Percentiles rank a stretch among this genome's conserved stretches.
phyloP scores from a whole-genome alignment of 331 rosid genomes.

The Cydonia oblonga region DNA sequence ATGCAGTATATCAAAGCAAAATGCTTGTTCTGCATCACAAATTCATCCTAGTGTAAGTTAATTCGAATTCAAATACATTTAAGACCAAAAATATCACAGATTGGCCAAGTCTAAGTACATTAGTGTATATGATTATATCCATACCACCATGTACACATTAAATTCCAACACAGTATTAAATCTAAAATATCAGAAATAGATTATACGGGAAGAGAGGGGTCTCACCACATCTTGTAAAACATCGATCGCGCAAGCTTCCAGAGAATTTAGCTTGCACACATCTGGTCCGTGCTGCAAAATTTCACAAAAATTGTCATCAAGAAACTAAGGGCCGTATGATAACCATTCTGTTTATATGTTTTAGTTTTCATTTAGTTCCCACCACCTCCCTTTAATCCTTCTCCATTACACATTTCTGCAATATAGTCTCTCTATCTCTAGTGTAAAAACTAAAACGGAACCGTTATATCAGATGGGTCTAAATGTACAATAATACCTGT shows the following conservation, averaged over 20 bases:
- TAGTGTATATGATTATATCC: neutral
- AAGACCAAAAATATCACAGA: neutral
- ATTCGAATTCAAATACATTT: neutral
- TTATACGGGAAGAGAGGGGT: neutral
- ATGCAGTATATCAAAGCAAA: slow-evolving; percentile 50
- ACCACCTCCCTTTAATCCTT: neutral
- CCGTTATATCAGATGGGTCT: neutral
- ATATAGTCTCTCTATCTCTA: neutral
- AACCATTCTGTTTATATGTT: too few relatives aligned
- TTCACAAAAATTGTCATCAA: neutral
- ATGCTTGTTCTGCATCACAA: slow-evolving; percentile 38
- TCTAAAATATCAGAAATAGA: neutral
- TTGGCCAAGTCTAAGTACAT: neutral
- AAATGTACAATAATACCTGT: neutral
- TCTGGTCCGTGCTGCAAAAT: slow-evolving; percentile 41
- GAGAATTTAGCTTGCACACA: slow-evolving; percentile 40
- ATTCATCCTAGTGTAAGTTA: neutral
- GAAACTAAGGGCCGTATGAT: neutral
- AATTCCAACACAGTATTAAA: neutral
- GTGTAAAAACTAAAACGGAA: neutral
- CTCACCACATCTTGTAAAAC: slow-evolving; percentile 31
- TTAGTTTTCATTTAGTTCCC: neutral
- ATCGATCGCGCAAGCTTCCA: slow-evolving; percentile 42
- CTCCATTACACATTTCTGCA: neutral
- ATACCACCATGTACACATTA: neutral